Percentiles rank a stretch among this genome's conserved stretches.
Conservation (phyloP, 2,329 filamentous ascomycete species). For the Dactylellina parvicollis region DNA sequence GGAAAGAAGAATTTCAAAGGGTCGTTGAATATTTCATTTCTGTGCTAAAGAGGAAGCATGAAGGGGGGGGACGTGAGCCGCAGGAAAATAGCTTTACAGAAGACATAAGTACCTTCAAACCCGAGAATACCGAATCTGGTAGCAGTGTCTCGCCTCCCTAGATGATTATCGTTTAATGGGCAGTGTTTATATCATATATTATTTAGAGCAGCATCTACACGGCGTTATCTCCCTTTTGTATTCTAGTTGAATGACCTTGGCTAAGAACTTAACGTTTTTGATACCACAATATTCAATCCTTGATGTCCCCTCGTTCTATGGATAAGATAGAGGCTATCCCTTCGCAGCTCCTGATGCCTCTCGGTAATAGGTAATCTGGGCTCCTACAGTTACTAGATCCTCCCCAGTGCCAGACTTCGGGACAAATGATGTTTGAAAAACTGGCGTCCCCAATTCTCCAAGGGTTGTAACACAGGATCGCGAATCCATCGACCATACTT, state of each 20-base stretch:
- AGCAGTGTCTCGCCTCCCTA: no score
- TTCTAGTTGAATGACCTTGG: no score
- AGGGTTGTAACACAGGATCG: slow-evolving; percentile 89
- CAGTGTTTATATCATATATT: no score
- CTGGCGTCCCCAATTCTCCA: slow-evolving; percentile 80
- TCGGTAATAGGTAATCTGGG: slow-evolving; percentile 39
- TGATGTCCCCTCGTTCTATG: neutral
- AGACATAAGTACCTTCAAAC: neutral
- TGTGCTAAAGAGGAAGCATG: slow-evolving; percentile 57
- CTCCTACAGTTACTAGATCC: slow-evolving; percentile 39
- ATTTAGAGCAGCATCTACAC: no score
- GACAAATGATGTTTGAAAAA: slow-evolving; percentile 14
- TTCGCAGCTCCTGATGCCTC: slow-evolving; percentile 43
- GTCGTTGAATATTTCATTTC: slow-evolving; percentile 65
- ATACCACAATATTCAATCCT: no score
- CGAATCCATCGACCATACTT: slow-evolving; percentile 92
- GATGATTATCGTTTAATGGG: neutral
- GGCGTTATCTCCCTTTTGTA: no score
- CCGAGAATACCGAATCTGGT: neutral
- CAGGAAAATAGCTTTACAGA: neutral
- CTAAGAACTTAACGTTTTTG: no score
- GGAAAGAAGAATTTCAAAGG: slow-evolving; percentile 73
- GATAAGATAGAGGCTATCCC: neutral
- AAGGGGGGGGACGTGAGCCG: slow-evolving; percentile 29
- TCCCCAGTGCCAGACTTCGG: slow-evolving; percentile 27